Conservation (phyloP, 495 filamentous ascomycete genomes). For the Paragyromitra xinjiangensis region DNA sequence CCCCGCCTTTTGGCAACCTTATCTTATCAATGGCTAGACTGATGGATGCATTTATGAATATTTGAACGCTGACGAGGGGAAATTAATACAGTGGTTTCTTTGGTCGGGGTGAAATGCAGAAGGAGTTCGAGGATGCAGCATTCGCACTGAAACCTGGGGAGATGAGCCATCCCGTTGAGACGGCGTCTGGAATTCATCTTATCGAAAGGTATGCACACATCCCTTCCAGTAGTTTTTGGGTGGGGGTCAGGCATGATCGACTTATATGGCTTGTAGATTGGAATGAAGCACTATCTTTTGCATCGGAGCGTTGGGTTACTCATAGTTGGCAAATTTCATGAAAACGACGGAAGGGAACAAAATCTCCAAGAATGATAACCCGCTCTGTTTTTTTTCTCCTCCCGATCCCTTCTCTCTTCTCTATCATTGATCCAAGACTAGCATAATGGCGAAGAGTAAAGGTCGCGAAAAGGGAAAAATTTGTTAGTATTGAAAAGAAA, state of each 20-base stretch:
- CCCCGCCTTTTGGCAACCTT: neutral
- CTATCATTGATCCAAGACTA: conserved; percentile 5
- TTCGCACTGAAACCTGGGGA: conserved; percentile 86
- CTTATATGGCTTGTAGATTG: conserved; percentile 37
- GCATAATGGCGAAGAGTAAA: conserved; percentile 3
- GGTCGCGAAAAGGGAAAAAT: conserved; percentile 7
- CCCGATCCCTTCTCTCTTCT: conserved; percentile 3
- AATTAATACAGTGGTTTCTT: conserved; percentile 76
- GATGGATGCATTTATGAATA: neutral
- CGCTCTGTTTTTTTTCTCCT: neutral
- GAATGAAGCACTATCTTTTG: conserved; percentile 37
- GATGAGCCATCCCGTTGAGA: conserved; percentile 85
- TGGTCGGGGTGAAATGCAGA: conserved; percentile 93
- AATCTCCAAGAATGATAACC: conserved; percentile 13
- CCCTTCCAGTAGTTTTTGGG: neutral
- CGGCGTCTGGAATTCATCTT: conserved; percentile 92
- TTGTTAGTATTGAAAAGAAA: conserved; percentile 4
- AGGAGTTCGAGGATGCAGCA: conserved; percentile 95
- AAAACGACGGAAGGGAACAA: neutral
- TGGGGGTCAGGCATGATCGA: conserved; percentile 9
- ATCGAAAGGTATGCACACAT: conserved; percentile 82
- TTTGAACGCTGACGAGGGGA: conserved; percentile 1
- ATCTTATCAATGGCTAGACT: conserved; percentile 12
- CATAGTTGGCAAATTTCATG: conserved; percentile 14
- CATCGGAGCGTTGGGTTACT: conserved; percentile 20